Evolutionary conservation across 2,329 filamentous ascomycete genomes (phyloP).

Genomic region (Aspergillaceae sp.): DNA sequence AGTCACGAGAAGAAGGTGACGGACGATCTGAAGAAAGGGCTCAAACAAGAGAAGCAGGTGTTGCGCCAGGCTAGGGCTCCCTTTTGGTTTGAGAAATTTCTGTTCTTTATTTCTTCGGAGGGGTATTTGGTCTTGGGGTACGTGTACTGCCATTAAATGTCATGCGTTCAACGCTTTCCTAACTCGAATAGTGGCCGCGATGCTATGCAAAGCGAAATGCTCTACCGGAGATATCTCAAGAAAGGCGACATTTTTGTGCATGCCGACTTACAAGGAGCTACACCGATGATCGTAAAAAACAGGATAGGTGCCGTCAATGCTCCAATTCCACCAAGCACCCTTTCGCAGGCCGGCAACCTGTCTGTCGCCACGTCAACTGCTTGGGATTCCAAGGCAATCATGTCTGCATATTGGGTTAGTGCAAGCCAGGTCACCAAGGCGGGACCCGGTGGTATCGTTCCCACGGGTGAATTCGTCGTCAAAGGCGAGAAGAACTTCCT

Average conservation of each 20-base stretch:
- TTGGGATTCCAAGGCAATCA: constrained; percentile 93
- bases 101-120: constrained; percentile 91
- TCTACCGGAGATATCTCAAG: constrained; percentile 79
- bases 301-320: constrained; percentile 66
- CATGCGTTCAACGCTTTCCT: constrained; percentile 1
- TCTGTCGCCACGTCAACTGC: constrained; percentile 78
- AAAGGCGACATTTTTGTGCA: constrained; percentile 90
- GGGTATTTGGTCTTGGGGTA: constrained; percentile 79
- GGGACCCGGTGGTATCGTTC: constrained; percentile 70
- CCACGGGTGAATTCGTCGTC: constrained; percentile 69
- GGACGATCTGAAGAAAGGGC: constrained; percentile 71
- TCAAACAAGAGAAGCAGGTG: constrained; percentile 87
- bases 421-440: constrained; percentile 86
- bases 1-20: constrained; percentile 83
- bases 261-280: constrained; percentile 76
- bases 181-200: constrained; percentile 57
- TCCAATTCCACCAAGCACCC: constrained; percentile 81
- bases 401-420: constrained; percentile 94
- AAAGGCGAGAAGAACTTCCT: constrained; percentile 84
- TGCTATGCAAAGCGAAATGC: constrained; percentile 76
- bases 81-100: constrained; percentile 96
- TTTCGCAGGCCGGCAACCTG: constrained; percentile 81
- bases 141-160: constrained; percentile 4
- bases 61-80: constrained; percentile 73
- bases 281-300: constrained; percentile 86